Evolutionary conservation across 1,284 basidiomycete species (phyloP), one percentile per base, ranked within the genome.

Genomic region (Crucibulum cyathiforme): DNA sequence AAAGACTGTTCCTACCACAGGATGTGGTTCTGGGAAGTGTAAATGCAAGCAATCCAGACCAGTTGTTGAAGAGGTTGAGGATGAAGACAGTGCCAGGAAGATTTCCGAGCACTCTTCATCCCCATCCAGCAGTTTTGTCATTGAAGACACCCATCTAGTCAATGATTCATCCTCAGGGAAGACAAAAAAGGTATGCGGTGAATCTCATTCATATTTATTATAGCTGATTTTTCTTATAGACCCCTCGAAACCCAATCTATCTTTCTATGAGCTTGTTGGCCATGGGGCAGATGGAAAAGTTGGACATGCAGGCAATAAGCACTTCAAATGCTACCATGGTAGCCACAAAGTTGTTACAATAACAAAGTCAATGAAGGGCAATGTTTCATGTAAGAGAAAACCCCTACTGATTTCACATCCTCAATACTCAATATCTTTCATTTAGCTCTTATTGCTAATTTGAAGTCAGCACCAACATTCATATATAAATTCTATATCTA

Each of bases 231-330:
- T 43, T 13, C 7, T 43, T 43, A 43, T 17, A 43, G 39, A 43
- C 9, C 7, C 15, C 41, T n/a, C n/a, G 8, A 5, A 57, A 38
- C 49, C 56, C 56, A 5, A 53, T 58, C 43, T 61, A 61, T 51
- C 31, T 8, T 55, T 58, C 38, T 61, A 54, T 50, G 19, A 58
- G 53, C 36, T 51, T 38, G 53, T 61, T 24, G 35, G 7, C 17
- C 15, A 17, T 49, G 31, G 31, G 13, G n/a, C 15, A 5, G 17
- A 17, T 17, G 47, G 47, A 7, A 12, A 49, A 19, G 8, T 7
- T 7, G 31, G 49, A 13, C n/a, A 8, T 35, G 13, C 2, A 36
- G 24, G 49, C 12, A 24, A 51, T 51, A 51, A 36, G 12, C 49
- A 51, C 35, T 51, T 35, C 34, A 51, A 51, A 12, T 36, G 49